A percentile compares a stretch with the other conserved stretches of the same genome.
Evolutionary conservation across 331 rosid genomes (phyloP).

Genomic region (Telfairia occidentalis): DNA sequence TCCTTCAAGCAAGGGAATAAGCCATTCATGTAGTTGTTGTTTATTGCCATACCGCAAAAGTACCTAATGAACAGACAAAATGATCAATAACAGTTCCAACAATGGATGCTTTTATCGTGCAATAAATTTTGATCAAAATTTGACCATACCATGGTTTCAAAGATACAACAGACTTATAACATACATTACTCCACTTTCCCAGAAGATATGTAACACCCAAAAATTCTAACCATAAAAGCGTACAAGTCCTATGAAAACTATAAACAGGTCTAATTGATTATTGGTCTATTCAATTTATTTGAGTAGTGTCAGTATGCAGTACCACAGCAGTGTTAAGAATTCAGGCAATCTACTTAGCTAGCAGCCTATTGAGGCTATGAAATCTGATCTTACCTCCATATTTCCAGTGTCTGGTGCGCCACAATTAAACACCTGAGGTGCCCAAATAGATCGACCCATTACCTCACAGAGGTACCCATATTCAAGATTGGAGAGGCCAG

Average conservation of each 20-base stretch:
- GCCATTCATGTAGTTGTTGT: slow-evolving; percentile 75
- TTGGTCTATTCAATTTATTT: slow-evolving; percentile 1
- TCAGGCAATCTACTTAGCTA: background rate
- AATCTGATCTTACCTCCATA: slow-evolving; percentile 71
- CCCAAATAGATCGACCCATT: slow-evolving; percentile 96
- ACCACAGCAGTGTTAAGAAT: background rate
- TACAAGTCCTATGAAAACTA: background rate
- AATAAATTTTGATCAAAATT: background rate
- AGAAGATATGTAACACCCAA: background rate
- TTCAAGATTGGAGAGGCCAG: slow-evolving; percentile 91
- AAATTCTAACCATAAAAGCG: background rate
- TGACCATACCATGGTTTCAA: background rate
- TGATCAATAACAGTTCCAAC: background rate
- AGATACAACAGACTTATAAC: background rate
- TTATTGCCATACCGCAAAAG: slow-evolving; percentile 75
- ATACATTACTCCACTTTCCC: background rate
- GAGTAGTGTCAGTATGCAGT: background rate
- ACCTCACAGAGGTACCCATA: slow-evolving; percentile 93
- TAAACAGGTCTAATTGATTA: background rate
- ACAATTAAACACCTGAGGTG: slow-evolving; percentile 91
- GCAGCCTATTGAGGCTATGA: background rate
- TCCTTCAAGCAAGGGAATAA: slow-evolving; percentile 87
- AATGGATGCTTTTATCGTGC: background rate
- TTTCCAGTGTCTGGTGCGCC: slow-evolving; percentile 96
- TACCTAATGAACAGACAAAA: slow-evolving; percentile 37